A percentile compares a stretch with the other conserved stretches of the same genome.
Conservation (phyloP, 2,329 filamentous ascomycete genomes). For the Trichophyton equinum region DNA sequence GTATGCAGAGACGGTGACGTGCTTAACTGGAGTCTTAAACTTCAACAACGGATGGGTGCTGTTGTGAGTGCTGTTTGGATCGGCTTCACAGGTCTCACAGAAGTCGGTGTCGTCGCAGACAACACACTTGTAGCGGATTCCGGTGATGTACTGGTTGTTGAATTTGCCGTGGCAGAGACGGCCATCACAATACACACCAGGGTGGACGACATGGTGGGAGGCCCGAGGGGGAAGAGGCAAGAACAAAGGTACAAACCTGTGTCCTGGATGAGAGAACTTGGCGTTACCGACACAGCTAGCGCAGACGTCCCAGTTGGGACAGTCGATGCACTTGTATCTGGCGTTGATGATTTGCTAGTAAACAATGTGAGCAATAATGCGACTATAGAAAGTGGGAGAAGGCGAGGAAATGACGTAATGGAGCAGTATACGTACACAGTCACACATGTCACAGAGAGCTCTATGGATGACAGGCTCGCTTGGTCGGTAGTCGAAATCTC, state of each 20-base stretch:
- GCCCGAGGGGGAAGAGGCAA: constrained; percentile 47
- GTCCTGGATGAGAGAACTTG: constrained; percentile 58
- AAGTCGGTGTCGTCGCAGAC: constrained; percentile 93
- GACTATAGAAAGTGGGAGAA: background rate
- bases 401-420: background rate
- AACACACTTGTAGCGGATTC: constrained; percentile 90
- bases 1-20: constrained; percentile 73
- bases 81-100: constrained; percentile 85
- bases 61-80: constrained; percentile 75
- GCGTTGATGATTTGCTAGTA: constrained; percentile 60
- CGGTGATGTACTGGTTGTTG: constrained; percentile 51
- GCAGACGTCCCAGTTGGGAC: constrained; percentile 97
- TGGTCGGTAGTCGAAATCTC: constrained; percentile 56
- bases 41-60: constrained; percentile 94
- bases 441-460: constrained; percentile 89
- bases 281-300: constrained; percentile 58
- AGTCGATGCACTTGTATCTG: constrained; percentile 92
- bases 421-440: constrained; percentile 41
- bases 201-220: constrained; percentile 46
- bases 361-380: background rate
- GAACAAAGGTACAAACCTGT: constrained; percentile 83
- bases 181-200: constrained; percentile 88
- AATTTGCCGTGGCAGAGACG: constrained; percentile 56
- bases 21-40: constrained; percentile 84
- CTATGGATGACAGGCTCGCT: constrained; percentile 73